Base-by-base conservation (phyloP, 176 grass and related monocot species). In the Leersia perrieri region DNA sequence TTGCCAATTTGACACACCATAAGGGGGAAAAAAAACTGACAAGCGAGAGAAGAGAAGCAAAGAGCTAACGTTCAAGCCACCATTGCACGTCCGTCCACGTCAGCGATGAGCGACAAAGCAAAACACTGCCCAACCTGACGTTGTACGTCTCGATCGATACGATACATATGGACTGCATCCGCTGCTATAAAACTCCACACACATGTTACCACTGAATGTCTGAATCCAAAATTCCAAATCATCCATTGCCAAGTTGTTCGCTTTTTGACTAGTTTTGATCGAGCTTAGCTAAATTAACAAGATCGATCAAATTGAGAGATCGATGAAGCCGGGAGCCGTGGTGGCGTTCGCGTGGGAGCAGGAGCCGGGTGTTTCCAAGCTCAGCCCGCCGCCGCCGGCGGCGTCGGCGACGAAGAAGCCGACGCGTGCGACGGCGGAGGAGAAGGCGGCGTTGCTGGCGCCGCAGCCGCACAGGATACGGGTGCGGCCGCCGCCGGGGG, bases 331-430 rank as follows among this genome's bases (percentile, higher is more conserved):
- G 0, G 83, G 58, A 82, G 66, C 35, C 0, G 40, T n/a, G 0
- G 85, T 97, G 65, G 81, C 94, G 27, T 98, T 98, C 92, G 85
- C 92, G n/a, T 98, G 92, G 95, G 95, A 98, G 88, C 76, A 91
- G 5, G 76, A 89, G 73, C 92, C 95, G n/a, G 95, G 92, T 5
- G 80, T 98, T 62, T 91, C 92, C 22, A 98, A 94, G 71, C 76
- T 76, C 3, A 49, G 72, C 13, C 34, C 63, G 27, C 44, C 63
- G n/a, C n/a, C n/a, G n/a, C n/a, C n/a, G n/a, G n/a, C n/a, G n/a
- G n/a, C n/a, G n/a, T n/a, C n/a, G n/a, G 45, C 65, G 0, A 60
- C 75, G 64, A 36, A 45, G 5, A 16, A 25, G 6, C 70, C 40
- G 10, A 64, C 67, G 16, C n/a, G n/a, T n/a, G 61, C 47, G 42